Evolutionary conservation across 2,329 filamentous ascomycete species (phyloP).

Genomic region (Alternaria hordeiaustralica): DNA sequence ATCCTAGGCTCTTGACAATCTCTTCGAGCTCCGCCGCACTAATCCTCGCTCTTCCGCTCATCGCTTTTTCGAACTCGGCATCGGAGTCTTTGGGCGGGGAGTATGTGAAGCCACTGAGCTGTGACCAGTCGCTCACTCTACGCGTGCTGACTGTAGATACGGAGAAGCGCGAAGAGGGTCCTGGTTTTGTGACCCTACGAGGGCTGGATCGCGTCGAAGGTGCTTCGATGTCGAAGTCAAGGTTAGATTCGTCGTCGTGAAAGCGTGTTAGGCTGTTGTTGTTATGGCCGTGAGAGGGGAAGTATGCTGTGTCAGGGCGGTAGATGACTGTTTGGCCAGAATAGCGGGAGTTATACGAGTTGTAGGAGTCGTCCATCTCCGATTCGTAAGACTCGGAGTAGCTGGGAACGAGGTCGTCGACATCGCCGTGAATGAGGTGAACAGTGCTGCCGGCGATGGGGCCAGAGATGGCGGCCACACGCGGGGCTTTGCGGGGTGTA

Average conservation of each 20-base stretch:
- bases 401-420: slow-evolving; percentile 4
- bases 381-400: not conserved
- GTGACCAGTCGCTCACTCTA: slow-evolving; percentile 26
- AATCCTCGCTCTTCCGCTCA: not conserved
- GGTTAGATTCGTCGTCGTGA: slow-evolving; percentile 32
- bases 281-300: not conserved
- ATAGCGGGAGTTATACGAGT: slow-evolving; percentile 11
- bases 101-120: slow-evolving; percentile 29
- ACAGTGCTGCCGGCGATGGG: slow-evolving; percentile 16
- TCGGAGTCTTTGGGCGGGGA: slow-evolving; percentile 8
- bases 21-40: not conserved
- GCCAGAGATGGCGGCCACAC: not conserved
- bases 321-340: slow-evolving; percentile 22
- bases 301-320: slow-evolving; percentile 16
- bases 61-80: not conserved
- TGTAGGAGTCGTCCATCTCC: not conserved
- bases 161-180: slow-evolving; percentile 9
- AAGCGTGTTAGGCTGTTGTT: slow-evolving; percentile 17
- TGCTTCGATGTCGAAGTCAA: slow-evolving; percentile 36
- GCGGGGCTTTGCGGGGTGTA: not conserved
- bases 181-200: slow-evolving; percentile 21
- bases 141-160: slow-evolving; percentile 11
- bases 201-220: slow-evolving; percentile 9
- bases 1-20: not conserved
- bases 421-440: slow-evolving; percentile 3